Base-by-base conservation (phyloP, 73 alveolate species). In the Paramecium pentaurelia region DNA sequence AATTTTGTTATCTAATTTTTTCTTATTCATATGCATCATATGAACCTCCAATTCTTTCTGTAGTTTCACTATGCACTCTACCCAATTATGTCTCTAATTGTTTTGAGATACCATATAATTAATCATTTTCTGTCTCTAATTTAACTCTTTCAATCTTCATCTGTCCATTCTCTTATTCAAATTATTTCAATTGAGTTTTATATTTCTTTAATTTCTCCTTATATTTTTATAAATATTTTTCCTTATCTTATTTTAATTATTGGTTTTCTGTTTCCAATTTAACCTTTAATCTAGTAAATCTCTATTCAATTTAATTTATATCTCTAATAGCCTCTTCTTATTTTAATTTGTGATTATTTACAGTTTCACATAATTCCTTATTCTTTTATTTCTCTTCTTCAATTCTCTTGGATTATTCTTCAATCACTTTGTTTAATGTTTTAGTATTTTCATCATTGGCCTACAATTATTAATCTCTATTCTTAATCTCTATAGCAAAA, bases 181-280 rank as follows among this genome's bases (percentile, higher is more conserved):
- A 30, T 47, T 40, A 44, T 45, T 49, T 80, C 30, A 80, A 6
- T 10, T 22, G 6, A 27, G 54, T 49, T 47, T 80, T 80, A 80
- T 80, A 80, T 47, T 27, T 80, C 16, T 80, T 80, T 27, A 80
- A 80, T 36, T 80, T 80, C 28, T 80, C 91, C 30, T 80, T 80
- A 44, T 80, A 80, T 22, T 42, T 45, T 28, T 25, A 44, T 45
- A 47, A 27, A 45, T 80, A 80, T 80, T 45, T 80, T 3, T 80
- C 91, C 28, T 47, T 80, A 42, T 80, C 91, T 34, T 80, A 27
- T 45, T 45, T 47, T 47, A 80, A 49, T 22, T 40, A 12, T 14
- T 42, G 12, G 28, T 80, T 80, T 14, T 80, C 91, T 14, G 91
- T 80, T 27, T 80, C 91, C 11, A 80, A 40, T 80, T 80, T 80